phyloP scores from a whole-genome alignment of 306 rosid genomes.

The Styphnolobium japonicum region DNA sequence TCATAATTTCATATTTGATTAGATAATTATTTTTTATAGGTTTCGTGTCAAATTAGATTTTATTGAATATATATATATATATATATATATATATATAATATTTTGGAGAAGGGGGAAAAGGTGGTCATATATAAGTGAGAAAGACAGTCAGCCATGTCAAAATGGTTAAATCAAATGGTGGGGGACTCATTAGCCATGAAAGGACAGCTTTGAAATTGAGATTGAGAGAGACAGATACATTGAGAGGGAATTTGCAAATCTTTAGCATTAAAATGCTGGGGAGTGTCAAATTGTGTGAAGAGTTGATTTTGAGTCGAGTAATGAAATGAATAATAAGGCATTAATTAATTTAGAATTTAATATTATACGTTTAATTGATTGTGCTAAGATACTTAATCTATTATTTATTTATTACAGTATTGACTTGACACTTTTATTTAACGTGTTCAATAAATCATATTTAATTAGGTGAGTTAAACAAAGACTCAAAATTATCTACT shows the following conservation, averaged over 20 bases:
- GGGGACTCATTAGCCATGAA: not conserved
- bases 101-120: not conserved
- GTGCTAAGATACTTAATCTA: too few relatives aligned
- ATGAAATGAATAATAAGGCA: too few relatives aligned
- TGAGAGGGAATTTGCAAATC: not conserved
- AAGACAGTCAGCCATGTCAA: not conserved
- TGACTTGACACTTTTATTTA: too few relatives aligned
- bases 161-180: not conserved
- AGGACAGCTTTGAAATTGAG: slow-evolving; percentile 1
- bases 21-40: not conserved
- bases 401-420: too few relatives aligned
- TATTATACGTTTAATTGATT: too few relatives aligned
- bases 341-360: too few relatives aligned
- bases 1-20: not conserved
- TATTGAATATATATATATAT: too few relatives aligned
- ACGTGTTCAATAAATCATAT: too few relatives aligned
- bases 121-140: not conserved
- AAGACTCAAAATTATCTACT: too few relatives aligned
- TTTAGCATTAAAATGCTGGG: not conserved
- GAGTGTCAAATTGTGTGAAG: not conserved
- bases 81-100: too few relatives aligned
- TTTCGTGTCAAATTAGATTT: not conserved
- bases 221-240: not conserved
- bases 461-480: too few relatives aligned
- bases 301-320: not conserved